Evolutionary conservation across 257 asterid genomes (phyloP).

Genomic region (Solanum chiquidenum): DNA sequence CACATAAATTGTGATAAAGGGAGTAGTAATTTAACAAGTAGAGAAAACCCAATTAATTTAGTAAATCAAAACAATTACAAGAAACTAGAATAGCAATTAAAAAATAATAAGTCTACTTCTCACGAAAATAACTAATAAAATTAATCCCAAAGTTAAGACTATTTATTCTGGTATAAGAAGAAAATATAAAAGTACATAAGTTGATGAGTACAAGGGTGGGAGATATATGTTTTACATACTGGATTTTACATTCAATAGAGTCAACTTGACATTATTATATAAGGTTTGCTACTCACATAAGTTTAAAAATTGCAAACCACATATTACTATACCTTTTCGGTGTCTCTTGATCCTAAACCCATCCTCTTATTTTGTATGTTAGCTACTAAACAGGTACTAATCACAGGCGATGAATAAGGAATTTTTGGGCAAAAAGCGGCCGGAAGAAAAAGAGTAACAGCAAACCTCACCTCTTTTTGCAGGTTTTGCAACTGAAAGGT

Average conservation of each 20-base stretch:
- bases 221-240: background rate
- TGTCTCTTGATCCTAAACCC: background rate
- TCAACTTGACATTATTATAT: background rate
- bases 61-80: background rate
- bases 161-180: background rate
- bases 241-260: background rate
- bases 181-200: background rate
- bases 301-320: background rate
- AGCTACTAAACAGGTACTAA: background rate
- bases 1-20: background rate
- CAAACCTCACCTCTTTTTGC: background rate
- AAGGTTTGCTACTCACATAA: background rate
- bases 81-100: background rate
- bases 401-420: background rate
- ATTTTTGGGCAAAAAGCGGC: background rate
- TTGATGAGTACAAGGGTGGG: background rate
- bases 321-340: background rate
- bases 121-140: background rate
- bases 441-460: background rate
- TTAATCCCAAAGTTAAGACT: background rate
- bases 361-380: background rate
- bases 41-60: background rate
- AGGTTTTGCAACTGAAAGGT: background rate
- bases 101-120: background rate
- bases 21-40: background rate